Base-by-base conservation (phyloP, 192 early-diverging fungal genomes). In the Linnemannia zychae region DNA sequence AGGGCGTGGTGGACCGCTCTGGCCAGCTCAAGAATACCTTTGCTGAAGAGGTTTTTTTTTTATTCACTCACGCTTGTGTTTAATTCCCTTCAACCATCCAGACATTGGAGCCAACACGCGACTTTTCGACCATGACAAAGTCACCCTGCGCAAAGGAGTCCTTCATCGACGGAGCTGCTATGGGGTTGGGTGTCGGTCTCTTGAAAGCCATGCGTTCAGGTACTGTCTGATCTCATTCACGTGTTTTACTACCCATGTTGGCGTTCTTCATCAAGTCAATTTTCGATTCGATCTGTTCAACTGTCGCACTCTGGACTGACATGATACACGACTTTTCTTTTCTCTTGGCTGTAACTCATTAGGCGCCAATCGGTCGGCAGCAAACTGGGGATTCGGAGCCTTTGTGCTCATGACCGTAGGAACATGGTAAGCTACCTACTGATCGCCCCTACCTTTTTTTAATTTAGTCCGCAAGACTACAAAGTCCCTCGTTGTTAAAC, bases 141-240 rank as follows among this genome's bases (percentile, higher is more conserved):
- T 85, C 83, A 0, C 83, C 83, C 0, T 85, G 83, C 53, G 65
- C 83, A 20, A 85, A 85, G 31, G 83, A 85, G 38, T 85, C 83
- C 15, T 85, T 85, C 46, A 66, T 85, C 18, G 83, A 85, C 44
- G 83, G 83, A 6, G 78, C 78, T 16, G 83, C 83, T 6, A 0
- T 85, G 7, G 83, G 83, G 31, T 12, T 85, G 57, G 83, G 83
- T 34, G 69, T 79, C 16, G 83, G 83, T 60, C 67, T 85, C 38
- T 31, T 85, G 34, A 85, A 76, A 47, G 74, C 78, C 33, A 66
- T 85, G 70, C 71, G 38, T 7, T 76, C 83, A 67, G 83, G 83
- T 85, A 18, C 11, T 67, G 9, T 60, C 22, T 31, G 4, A 36
- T 53, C 28, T 49, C 12, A 33, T 2, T 0, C 1, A 11, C 18